phyloP scores from a whole-genome alignment of 495 filamentous ascomycete species.

The Xylaria grammica region DNA sequence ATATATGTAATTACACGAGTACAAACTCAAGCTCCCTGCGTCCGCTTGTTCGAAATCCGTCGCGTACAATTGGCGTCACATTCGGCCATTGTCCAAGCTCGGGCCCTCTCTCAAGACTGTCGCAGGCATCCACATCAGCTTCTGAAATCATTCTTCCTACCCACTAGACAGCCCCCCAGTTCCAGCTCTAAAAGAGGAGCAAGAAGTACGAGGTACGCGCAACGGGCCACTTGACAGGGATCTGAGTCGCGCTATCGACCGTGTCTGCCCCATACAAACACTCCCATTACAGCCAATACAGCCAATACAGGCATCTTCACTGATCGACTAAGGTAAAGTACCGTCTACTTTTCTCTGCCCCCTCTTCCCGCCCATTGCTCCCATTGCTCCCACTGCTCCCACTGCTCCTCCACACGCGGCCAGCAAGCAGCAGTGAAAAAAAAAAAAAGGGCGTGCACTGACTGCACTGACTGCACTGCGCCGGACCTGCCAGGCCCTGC shows the following conservation, averaged over 20 bases:
- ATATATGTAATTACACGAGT: conserved; percentile 3
- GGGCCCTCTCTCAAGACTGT: conserved; percentile 1
- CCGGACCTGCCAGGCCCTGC: background rate
- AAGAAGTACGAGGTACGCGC: conserved; percentile 21
- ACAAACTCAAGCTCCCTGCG: conserved; percentile 1
- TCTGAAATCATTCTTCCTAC: background rate
- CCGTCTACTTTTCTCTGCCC: conserved; percentile 12
- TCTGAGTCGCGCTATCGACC: conserved; percentile 22
- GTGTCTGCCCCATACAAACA: conserved; percentile 24
- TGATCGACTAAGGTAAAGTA: conserved; percentile 28
- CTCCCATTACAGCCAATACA: background rate
- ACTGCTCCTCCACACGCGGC: background rate
- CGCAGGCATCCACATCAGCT: background rate
- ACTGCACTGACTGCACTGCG: background rate
- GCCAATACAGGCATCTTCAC: background rate
- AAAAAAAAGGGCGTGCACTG: too few relatives aligned
- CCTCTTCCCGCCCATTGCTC: background rate
- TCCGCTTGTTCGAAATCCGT: background rate
- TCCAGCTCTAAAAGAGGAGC: background rate
- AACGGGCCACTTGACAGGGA: conserved; percentile 1
- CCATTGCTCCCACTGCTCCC: too few relatives aligned
- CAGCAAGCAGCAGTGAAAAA: too few relatives aligned
- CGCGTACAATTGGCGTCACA: conserved; percentile 3
- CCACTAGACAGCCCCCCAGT: background rate
- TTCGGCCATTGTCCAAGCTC: conserved; percentile 7